Evolutionary conservation across 164 flowering plant genomes (phyloP).

Genomic region (Vitis rotundifolia): DNA sequence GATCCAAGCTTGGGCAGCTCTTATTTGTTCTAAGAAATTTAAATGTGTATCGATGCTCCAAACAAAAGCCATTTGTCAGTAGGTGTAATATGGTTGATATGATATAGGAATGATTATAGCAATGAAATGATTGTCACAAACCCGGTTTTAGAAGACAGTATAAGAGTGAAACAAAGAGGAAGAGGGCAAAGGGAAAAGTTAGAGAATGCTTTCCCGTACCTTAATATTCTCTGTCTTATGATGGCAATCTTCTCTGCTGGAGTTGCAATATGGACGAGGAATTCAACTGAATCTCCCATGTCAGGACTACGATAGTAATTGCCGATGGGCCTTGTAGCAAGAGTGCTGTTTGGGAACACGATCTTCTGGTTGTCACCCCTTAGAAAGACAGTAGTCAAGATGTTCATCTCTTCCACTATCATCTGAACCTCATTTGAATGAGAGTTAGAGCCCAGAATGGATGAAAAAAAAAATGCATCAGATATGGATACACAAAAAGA

Average conservation of each 20-base stretch:
- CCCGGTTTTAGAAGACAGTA: too few relatives aligned
- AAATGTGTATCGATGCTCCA: too few relatives aligned
- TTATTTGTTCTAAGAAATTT: too few relatives aligned
- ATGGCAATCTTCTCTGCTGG: conserved; percentile 54
- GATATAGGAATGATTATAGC: too few relatives aligned
- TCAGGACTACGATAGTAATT: conserved; percentile 73
- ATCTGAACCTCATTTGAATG: conserved; percentile 29
- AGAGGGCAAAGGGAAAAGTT: too few relatives aligned
- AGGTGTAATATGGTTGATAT: too few relatives aligned
- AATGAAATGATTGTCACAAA: too few relatives aligned
- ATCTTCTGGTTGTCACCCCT: conserved; percentile 59
- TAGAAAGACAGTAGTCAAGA: conserved; percentile 62
- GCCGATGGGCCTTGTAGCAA: conserved; percentile 44
- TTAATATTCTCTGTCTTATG: conserved; percentile 46
- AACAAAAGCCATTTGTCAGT: too few relatives aligned
- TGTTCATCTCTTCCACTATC: conserved; percentile 84
- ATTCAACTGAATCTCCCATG: conserved; percentile 70
- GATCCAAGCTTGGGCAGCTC: too few relatives aligned
- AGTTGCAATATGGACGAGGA: conserved; percentile 55
- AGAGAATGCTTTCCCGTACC: conserved; percentile 25
- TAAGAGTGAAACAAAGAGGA: too few relatives aligned
- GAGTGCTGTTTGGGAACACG: conserved; percentile 42
- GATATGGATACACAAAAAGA: background rate
- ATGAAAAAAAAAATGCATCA: background rate
- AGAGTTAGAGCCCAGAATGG: background rate